These are phyloP conservation scores for Xylaria sp. DNA, from an alignment of 2,329 filamentous ascomycete species.

Conservation along the genomic window DNA sequence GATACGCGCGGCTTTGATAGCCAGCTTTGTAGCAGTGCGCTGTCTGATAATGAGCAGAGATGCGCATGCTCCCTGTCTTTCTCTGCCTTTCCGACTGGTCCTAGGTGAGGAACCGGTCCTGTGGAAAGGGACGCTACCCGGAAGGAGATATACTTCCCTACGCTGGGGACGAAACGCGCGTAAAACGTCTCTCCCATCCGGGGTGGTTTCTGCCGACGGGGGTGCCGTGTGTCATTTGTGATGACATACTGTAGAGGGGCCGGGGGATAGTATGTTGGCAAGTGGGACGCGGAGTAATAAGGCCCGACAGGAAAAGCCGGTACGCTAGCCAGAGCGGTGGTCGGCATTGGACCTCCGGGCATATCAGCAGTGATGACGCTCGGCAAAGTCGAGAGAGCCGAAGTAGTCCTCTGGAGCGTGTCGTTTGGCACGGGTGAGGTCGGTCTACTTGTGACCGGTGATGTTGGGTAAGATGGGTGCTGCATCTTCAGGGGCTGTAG, in stretches of 20 bases:
- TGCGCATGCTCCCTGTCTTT: slow-evolving; percentile 52
- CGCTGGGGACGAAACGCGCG: slow-evolving; percentile 82
- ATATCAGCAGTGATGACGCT: slow-evolving; percentile 50
- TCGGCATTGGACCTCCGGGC: slow-evolving; percentile 54
- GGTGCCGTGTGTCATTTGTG: slow-evolving; percentile 83
- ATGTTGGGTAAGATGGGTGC: slow-evolving; percentile 59
- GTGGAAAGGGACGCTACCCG: slow-evolving; percentile 79
- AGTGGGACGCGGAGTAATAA: slow-evolving; percentile 83
- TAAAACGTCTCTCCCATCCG: slow-evolving; percentile 94
- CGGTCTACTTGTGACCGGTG: slow-evolving; percentile 65
- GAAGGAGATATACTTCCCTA: slow-evolving; percentile 88
- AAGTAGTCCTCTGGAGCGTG: slow-evolving; percentile 39
- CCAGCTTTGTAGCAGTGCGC: slow-evolving; percentile 80
- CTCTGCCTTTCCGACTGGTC: slow-evolving; percentile 61
- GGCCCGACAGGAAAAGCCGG: slow-evolving; percentile 68
- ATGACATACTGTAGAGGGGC: slow-evolving; percentile 83
- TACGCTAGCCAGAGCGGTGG: slow-evolving; percentile 47
- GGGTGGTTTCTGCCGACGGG: slow-evolving; percentile 86
- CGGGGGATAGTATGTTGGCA: slow-evolving; percentile 92
- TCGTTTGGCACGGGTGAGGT: slow-evolving; percentile 60
- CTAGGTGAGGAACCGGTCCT: slow-evolving; percentile 71
- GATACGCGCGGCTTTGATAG: slow-evolving; percentile 86
- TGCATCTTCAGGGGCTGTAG: slow-evolving; percentile 67
- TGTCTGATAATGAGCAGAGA: slow-evolving; percentile 62
- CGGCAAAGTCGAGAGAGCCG: slow-evolving; percentile 45